A percentile compares a stretch with the other conserved stretches of the same genome.
Evolutionary conservation across 2,329 filamentous ascomycete genomes (phyloP).

Genomic region (Teratosphaeria viscida): DNA sequence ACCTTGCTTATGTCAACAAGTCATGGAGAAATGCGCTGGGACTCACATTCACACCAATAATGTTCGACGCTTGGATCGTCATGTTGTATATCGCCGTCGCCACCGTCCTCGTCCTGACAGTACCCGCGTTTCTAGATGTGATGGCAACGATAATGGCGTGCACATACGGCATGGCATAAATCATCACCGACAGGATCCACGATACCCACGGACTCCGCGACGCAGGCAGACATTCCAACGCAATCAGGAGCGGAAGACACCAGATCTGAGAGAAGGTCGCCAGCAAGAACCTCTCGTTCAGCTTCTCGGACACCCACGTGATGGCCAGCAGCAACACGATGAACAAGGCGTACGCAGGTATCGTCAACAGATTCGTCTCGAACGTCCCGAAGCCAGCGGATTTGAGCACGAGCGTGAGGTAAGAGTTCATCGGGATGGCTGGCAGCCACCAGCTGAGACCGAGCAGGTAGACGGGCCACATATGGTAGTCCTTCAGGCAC

Average conservation of each 20-base stretch:
- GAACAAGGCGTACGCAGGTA: slow-evolving; percentile 37
- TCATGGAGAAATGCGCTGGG: background rate
- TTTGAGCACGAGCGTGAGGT: slow-evolving; percentile 31
- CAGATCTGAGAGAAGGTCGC: slow-evolving; percentile 32
- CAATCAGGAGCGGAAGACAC: slow-evolving; percentile 31
- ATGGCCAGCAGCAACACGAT: slow-evolving; percentile 41
- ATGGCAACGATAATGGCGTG: slow-evolving; percentile 52
- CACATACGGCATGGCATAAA: slow-evolving; percentile 32
- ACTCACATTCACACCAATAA: slow-evolving; percentile 25
- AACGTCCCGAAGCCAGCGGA: slow-evolving; percentile 32
- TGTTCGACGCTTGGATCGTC: slow-evolving; percentile 30
- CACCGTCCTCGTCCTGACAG: slow-evolving; percentile 52
- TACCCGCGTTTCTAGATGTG: slow-evolving; percentile 52
- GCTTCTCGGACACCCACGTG: slow-evolving; percentile 39
- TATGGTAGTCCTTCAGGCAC: slow-evolving; percentile 44
- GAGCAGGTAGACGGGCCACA: slow-evolving; percentile 47
- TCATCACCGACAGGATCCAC: slow-evolving; percentile 29
- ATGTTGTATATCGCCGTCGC: slow-evolving; percentile 54
- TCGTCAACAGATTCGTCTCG: slow-evolving; percentile 32
- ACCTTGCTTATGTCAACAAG: background rate
- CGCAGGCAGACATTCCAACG: slow-evolving; percentile 26
- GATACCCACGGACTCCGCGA: slow-evolving; percentile 28
- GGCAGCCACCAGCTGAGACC: slow-evolving; percentile 35
- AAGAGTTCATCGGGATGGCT: slow-evolving; percentile 26
- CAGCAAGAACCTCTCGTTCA: slow-evolving; percentile 44